Evolutionary conservation across 1,139 yeast species (phyloP).

Genomic region (Diutina rugosa): DNA sequence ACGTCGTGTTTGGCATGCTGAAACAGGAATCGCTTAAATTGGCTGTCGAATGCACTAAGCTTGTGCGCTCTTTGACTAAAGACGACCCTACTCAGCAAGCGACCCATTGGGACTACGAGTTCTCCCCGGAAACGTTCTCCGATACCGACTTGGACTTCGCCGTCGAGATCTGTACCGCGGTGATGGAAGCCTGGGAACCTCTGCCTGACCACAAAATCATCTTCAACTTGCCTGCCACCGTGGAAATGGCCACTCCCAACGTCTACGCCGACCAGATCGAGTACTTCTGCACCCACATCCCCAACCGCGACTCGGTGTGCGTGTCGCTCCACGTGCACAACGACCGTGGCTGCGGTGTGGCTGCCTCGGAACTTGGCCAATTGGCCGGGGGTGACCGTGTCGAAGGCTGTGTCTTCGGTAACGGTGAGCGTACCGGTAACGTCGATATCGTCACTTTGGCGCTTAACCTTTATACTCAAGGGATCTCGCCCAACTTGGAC

Average conservation of each 20-base stretch:
- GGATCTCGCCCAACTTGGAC: conserved; percentile 1
- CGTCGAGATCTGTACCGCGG: conserved; percentile 2
- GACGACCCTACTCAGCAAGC: neutral
- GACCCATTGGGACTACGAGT: neutral
- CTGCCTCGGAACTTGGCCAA: conserved; percentile 1
- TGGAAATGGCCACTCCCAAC: conserved; percentile 3
- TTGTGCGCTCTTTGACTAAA: neutral
- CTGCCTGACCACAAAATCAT: neutral
- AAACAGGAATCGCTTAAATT: neutral
- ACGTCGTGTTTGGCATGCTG: neutral
- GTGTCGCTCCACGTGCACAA: conserved; percentile 2
- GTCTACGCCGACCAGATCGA: conserved; percentile 2
- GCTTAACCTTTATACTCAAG: conserved; percentile 1
- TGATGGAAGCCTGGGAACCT: conserved; percentile 2
- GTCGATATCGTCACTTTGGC: conserved; percentile 2
- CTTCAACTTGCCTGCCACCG: conserved; percentile 2
- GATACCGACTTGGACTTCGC: neutral
- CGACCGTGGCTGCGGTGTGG: conserved; percentile 2
- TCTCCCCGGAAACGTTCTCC: conserved; percentile 2
- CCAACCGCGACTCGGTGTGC: conserved; percentile 1
- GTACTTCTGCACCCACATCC: neutral
- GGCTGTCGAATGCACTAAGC: neutral
- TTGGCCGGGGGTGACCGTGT: conserved; percentile 1
- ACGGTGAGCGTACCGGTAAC: conserved; percentile 2
- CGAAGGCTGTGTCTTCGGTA: conserved; percentile 3